Conservation (phyloP, 768 basidiomycete genomes). For the Termitomyces titanicus region DNA sequence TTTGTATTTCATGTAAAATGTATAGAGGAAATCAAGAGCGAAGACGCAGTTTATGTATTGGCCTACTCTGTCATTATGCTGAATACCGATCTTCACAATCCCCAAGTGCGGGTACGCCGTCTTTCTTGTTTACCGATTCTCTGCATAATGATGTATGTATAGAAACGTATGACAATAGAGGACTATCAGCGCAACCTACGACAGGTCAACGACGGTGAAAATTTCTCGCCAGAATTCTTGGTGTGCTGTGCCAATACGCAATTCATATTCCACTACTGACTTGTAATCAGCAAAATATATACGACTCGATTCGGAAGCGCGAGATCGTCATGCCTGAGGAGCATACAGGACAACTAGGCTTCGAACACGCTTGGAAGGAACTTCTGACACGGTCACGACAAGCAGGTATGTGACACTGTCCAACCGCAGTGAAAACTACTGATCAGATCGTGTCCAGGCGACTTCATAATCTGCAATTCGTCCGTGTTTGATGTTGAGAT, state of each 20-base stretch:
- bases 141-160: background rate
- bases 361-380: slow-evolving; percentile 99
- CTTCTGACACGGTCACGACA: slow-evolving; percentile 76
- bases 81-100: slow-evolving; percentile 96
- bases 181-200: slow-evolving; percentile 91
- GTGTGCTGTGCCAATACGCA: slow-evolving; percentile 35
- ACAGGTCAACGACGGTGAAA: slow-evolving; percentile 82
- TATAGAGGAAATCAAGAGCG: slow-evolving; percentile 80
- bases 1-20: slow-evolving; percentile 5
- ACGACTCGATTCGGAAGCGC: slow-evolving; percentile 88
- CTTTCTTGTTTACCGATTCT: background rate
- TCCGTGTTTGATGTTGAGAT: slow-evolving; percentile 83
- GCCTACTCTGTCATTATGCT: slow-evolving; percentile 97
- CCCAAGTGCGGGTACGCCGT: slow-evolving; percentile 75
- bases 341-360: slow-evolving; percentile 92
- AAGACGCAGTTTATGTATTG: slow-evolving; percentile 92
- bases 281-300: slow-evolving; percentile 71
- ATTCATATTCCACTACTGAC: background rate
- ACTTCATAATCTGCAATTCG: slow-evolving; percentile 76
- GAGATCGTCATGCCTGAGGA: slow-evolving; percentile 99
- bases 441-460: slow-evolving; percentile 36
- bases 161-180: slow-evolving; percentile 97
- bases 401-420: slow-evolving; percentile 51
- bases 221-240: slow-evolving; percentile 86
- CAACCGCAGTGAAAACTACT: background rate